Evolutionary conservation across 2,329 filamentous ascomycete species (phyloP).

Genomic region (Fusarium fracticaudum): DNA sequence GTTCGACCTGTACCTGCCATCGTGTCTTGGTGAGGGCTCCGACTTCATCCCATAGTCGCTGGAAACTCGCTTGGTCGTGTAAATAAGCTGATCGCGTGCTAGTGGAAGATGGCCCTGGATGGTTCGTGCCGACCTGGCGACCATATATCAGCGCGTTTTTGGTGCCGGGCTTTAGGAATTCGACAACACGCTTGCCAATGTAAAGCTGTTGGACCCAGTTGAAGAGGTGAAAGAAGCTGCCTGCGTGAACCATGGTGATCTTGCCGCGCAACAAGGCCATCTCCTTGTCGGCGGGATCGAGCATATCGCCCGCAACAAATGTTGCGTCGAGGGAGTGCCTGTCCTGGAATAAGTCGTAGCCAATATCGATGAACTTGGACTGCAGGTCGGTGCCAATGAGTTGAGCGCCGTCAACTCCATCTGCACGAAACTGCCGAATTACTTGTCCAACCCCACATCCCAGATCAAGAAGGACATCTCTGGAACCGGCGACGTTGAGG

Average conservation of each 20-base stretch:
- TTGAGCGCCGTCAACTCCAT: constrained; percentile 59
- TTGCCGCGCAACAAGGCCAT: constrained; percentile 50
- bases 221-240: constrained; percentile 62
- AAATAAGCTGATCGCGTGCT: constrained; percentile 51
- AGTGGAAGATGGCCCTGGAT: constrained; percentile 35
- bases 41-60: constrained; percentile 63
- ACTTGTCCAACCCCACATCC: constrained; percentile 63
- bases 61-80: constrained; percentile 61
- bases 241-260: constrained; percentile 60
- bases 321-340: constrained; percentile 55
- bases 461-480: constrained; percentile 57
- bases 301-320: constrained; percentile 63
- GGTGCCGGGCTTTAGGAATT: constrained; percentile 56
- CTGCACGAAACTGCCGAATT: constrained; percentile 59
- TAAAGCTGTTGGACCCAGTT: constrained; percentile 58
- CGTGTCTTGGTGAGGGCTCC: constrained; percentile 58
- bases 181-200: constrained; percentile 55
- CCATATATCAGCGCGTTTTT: constrained; percentile 60
- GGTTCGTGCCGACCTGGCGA: constrained; percentile 57
- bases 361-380: constrained; percentile 62
- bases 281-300: constrained; percentile 52
- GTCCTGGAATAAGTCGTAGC: constrained; percentile 73
- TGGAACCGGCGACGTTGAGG: constrained; percentile 51
- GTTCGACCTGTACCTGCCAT: constrained; percentile 59
- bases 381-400: constrained; percentile 62